These are phyloP conservation scores for Ophiostoma populinum DNA, from an alignment of 2,329 filamentous ascomycete species.

Conservation along the genomic window DNA sequence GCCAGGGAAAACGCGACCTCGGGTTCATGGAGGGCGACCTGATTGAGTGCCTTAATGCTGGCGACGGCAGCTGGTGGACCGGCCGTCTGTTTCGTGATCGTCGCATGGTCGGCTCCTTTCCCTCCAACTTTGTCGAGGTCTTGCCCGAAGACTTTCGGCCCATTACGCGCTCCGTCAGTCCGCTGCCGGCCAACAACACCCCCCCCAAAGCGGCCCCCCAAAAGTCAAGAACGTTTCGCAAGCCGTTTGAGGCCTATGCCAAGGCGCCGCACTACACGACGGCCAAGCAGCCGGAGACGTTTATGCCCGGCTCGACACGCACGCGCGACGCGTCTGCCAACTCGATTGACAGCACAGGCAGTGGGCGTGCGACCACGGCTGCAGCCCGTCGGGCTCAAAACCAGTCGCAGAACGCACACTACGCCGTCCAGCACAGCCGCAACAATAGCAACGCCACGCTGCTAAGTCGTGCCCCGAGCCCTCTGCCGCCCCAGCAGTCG, in stretches of 20 bases:
- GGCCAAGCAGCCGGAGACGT: constrained; percentile 42
- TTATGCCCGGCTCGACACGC: constrained; percentile 24
- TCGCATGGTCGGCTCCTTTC: constrained; percentile 81
- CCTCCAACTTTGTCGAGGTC: constrained; percentile 92
- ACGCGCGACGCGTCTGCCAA: constrained; percentile 23
- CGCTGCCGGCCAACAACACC: constrained; percentile 37
- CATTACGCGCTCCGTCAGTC: constrained; percentile 41
- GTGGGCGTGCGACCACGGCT: constrained; percentile 12
- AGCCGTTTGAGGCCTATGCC: constrained; percentile 49
- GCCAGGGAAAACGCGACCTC: constrained; percentile 71
- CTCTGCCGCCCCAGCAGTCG: constrained; percentile 7
- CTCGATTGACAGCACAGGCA: constrained; percentile 17
- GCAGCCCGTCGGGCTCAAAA: not conserved
- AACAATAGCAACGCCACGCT: constrained; percentile 7
- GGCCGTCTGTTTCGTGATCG: constrained; percentile 78
- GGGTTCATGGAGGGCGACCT: constrained; percentile 95
- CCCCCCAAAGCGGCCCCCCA: constrained; percentile 36
- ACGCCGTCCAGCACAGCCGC: not conserved
- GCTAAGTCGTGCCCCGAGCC: not conserved
- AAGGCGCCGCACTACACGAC: constrained; percentile 50
- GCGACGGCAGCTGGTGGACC: constrained; percentile 98
- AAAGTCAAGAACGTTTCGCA: constrained; percentile 46
- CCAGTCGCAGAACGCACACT: not conserved
- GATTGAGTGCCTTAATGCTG: constrained; percentile 95
- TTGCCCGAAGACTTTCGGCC: constrained; percentile 75